These are phyloP conservation scores for Chytriomyces confervae DNA, from an alignment of 192 early-diverging fungal genomes.

Conservation along the genomic window DNA sequence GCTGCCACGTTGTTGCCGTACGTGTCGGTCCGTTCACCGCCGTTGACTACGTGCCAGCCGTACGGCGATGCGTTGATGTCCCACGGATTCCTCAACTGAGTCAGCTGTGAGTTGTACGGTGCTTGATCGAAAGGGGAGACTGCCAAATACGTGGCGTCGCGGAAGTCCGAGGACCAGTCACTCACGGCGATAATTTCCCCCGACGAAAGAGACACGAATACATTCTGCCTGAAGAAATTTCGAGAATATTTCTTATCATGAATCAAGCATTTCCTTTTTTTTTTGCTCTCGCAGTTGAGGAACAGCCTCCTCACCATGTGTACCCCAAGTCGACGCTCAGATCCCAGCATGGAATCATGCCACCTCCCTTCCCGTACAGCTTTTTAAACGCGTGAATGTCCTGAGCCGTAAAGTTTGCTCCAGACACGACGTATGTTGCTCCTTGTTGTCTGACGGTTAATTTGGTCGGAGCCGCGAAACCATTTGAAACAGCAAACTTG, in stretches of 20 bases:
- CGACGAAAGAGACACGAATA: neutral
- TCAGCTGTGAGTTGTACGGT: too few species aligned
- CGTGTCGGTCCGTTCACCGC: too few species aligned
- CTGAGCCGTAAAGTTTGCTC: neutral
- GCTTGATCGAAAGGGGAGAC: too few species aligned
- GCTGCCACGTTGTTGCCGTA: too few species aligned
- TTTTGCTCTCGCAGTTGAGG: neutral
- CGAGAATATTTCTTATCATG: too few species aligned
- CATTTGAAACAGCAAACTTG: neutral
- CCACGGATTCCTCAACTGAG: neutral
- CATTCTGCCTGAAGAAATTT: slow-evolving; percentile 2
- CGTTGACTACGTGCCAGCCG: too few species aligned
- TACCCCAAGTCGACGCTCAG: slow-evolving; percentile 4
- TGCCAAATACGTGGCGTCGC: neutral
- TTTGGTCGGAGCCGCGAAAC: slow-evolving; percentile 1
- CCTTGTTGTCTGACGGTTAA: neutral
- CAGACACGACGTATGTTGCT: neutral
- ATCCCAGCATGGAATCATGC: slow-evolving; percentile 24
- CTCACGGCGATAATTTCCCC: slow-evolving; percentile 5
- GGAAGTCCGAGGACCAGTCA: neutral
- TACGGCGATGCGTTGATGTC: too few species aligned
- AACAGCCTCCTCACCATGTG: neutral
- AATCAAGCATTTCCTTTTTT: neutral
- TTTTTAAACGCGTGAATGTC: slow-evolving; percentile 22
- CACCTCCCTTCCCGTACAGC: slow-evolving; percentile 17